Conservation (phyloP, 164 flowering plant genomes). For the Liquidambar formosana region DNA sequence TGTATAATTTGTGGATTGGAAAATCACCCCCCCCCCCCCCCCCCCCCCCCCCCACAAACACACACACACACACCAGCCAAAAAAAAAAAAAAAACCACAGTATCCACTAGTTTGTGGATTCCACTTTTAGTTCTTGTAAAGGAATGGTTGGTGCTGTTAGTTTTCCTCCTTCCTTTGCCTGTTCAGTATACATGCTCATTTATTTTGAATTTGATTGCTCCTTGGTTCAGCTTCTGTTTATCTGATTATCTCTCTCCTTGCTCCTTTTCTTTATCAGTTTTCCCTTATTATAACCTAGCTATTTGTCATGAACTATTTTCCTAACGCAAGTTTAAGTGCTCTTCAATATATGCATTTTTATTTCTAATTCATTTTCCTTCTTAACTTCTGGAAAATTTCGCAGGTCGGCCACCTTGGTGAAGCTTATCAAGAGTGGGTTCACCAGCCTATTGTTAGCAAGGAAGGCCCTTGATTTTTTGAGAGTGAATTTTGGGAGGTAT, state of each 20-base stretch:
- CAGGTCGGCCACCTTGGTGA: slow-evolving; percentile 99
- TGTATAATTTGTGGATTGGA: too few species aligned
- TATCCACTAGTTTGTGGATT: too few species aligned
- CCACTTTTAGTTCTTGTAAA: too few species aligned
- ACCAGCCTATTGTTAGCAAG: slow-evolving; percentile 84
- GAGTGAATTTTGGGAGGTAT: slow-evolving; percentile 90
- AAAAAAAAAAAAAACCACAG: too few species aligned
- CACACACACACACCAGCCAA: too few species aligned
- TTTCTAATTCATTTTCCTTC: too few species aligned
- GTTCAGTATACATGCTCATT: not conserved
- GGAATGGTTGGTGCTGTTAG: too few species aligned
- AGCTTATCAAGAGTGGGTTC: slow-evolving; percentile 92
- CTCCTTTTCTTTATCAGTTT: not conserved
- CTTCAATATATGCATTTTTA: too few species aligned
- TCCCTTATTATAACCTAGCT: not conserved
- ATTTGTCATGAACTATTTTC: not conserved
- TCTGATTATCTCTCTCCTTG: not conserved
- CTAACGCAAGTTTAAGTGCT: too few species aligned
- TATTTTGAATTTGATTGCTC: not conserved
- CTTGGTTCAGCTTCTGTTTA: not conserved
- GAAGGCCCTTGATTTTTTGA: slow-evolving; percentile 90
- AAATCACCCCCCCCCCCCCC: too few species aligned
- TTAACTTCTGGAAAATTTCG: slow-evolving; percentile 6
- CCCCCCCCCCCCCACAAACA: too few species aligned
- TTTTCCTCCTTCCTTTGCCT: not conserved